Evolutionary conservation across 345 rosid species (phyloP).

Genomic region (Arabis alpina): DNA sequence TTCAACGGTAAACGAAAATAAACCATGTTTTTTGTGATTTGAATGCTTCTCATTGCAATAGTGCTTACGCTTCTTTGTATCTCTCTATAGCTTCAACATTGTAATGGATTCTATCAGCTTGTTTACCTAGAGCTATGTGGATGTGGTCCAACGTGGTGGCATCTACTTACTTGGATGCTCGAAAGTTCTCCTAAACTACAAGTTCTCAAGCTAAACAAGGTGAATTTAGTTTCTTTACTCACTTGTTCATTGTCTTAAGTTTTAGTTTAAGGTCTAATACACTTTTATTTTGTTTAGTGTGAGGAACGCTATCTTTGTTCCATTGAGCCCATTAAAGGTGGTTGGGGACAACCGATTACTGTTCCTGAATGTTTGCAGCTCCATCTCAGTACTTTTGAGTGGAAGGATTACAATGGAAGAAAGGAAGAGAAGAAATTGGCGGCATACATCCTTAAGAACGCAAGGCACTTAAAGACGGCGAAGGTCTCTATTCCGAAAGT

Average conservation of each 20-base stretch:
- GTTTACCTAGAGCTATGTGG: slow-evolving; percentile 7
- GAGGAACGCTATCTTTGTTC: no score
- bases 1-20: neutral
- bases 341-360: neutral
- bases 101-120: slow-evolving; percentile 1
- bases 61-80: neutral
- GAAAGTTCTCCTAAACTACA: slow-evolving; percentile 21
- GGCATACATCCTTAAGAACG: neutral
- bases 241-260: neutral
- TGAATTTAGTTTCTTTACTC: neutral
- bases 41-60: neutral
- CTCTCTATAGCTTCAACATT: neutral
- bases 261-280: neutral
- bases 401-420: neutral
- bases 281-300: neutral
- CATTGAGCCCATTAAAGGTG: no score
- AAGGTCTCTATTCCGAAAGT: no score
- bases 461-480: neutral
- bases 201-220: slow-evolving; percentile 16
- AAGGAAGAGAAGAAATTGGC: neutral
- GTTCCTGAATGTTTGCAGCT: neutral
- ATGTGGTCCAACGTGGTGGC: neutral
- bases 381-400: slow-evolving; percentile 3
- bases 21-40: neutral
- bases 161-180: slow-evolving; percentile 19